phyloP scores from a whole-genome alignment of 169 alveolate species.

The Eimeria tenella region DNA sequence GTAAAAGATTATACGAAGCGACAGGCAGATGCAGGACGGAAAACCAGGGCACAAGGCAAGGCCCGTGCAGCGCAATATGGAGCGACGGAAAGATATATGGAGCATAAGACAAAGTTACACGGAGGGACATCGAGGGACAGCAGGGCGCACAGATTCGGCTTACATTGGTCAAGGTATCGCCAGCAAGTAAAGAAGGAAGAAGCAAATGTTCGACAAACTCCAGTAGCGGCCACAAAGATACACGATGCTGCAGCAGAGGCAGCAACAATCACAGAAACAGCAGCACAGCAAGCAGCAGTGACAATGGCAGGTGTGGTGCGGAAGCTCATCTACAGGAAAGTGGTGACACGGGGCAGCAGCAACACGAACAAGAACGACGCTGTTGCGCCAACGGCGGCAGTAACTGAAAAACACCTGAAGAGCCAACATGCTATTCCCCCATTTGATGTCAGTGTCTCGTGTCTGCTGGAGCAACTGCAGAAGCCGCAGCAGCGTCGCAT shows the following conservation, averaged over 20 bases:
- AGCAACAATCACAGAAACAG: constrained; percentile 3
- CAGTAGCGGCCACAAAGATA: constrained; percentile 17
- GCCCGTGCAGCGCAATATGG: no score
- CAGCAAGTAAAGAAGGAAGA: neutral
- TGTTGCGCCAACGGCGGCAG: neutral
- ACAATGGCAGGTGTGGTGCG: neutral
- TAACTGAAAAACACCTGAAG: neutral
- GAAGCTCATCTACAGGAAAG: neutral
- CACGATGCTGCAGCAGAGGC: neutral
- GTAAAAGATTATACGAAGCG: no score
- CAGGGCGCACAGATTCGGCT: neutral
- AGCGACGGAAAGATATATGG: neutral
- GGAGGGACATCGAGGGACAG: neutral
- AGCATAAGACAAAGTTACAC: neutral
- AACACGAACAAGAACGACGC: neutral
- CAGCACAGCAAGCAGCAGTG: neutral
- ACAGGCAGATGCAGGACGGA: neutral
- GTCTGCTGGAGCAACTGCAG: constrained; percentile 15
- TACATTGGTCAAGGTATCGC: neutral
- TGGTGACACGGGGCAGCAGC: neutral
- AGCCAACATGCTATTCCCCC: neutral
- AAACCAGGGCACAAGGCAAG: neutral
- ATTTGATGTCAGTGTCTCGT: neutral
- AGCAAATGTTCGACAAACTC: neutral
- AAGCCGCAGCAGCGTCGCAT: neutral